phyloP scores from a whole-genome alignment of 1,284 basidiomycete species.

The Naganishia cerealis region DNA sequence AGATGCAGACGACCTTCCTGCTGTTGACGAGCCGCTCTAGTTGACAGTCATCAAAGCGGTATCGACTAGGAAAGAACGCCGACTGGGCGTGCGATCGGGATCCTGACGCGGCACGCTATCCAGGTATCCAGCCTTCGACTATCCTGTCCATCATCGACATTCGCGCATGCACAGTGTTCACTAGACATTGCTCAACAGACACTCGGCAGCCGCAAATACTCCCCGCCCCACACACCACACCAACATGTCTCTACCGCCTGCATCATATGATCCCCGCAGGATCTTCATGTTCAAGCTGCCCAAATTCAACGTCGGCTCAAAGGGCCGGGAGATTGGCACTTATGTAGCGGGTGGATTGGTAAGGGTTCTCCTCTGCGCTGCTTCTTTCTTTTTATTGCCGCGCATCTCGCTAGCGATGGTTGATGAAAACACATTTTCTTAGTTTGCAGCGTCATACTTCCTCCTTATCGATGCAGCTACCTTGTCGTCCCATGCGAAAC shows the following conservation, averaged over 20 bases:
- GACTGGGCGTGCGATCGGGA: slow-evolving; percentile 13
- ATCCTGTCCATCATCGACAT: slow-evolving; percentile 2
- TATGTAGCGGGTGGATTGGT: slow-evolving; percentile 89
- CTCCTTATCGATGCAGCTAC: slow-evolving; percentile 92
- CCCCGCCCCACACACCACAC: background rate
- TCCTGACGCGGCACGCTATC: background rate
- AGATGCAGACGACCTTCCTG: background rate
- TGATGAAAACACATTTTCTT: slow-evolving; percentile 7
- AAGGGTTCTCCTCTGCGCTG: slow-evolving; percentile 50
- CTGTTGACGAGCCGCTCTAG: background rate
- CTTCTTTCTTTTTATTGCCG: slow-evolving; percentile 8
- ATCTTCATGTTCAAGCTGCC: slow-evolving; percentile 65
- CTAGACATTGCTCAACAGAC: background rate
- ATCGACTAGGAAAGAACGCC: background rate
- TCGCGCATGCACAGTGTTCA: background rate
- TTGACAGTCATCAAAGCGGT: background rate
- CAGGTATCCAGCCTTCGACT: too few relatives aligned
- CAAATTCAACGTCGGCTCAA: slow-evolving; percentile 51
- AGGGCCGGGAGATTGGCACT: slow-evolving; percentile 73
- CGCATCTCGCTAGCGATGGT: slow-evolving; percentile 3
- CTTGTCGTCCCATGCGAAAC: slow-evolving; percentile 75
- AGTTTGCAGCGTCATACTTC: slow-evolving; percentile 94
- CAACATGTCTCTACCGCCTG: slow-evolving; percentile 64
- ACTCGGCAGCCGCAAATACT: background rate
- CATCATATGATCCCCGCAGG: slow-evolving; percentile 82